These are phyloP conservation scores for Claviceps cyperi DNA, from an alignment of 2,329 filamentous ascomycete genomes.

Conservation along the genomic window DNA sequence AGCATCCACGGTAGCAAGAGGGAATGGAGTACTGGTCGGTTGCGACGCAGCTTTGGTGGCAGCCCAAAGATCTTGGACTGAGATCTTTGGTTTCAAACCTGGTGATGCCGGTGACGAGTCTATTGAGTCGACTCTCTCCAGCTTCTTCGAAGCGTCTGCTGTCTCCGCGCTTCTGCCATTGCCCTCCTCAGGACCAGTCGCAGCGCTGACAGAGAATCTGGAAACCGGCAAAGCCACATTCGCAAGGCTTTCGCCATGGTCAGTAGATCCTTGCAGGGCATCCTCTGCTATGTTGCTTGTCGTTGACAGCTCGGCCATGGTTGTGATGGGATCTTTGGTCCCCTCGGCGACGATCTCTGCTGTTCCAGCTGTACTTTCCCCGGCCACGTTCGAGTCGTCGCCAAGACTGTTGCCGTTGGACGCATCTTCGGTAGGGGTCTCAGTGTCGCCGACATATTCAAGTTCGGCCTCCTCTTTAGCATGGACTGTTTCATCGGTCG, in stretches of 20 bases:
- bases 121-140: conserved; percentile 5
- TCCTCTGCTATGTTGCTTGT: conserved; percentile 1
- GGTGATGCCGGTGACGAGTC: conserved; percentile 6
- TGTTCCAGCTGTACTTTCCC: not conserved
- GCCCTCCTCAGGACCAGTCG: conserved; percentile 4
- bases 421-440: not conserved
- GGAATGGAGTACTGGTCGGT: conserved; percentile 1
- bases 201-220: conserved; percentile 10
- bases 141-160: not conserved
- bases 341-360: not conserved
- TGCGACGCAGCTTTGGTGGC: conserved; percentile 9
- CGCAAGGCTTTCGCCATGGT: conserved; percentile 6
- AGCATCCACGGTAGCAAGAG: not conserved
- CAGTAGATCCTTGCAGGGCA: not conserved
- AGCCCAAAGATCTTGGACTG: conserved; percentile 15
- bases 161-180: not conserved
- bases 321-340: not conserved
- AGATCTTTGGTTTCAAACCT: conserved; percentile 13
- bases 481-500: conserved; percentile 43
- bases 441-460: conserved; percentile 2
- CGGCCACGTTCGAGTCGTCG: not conserved
- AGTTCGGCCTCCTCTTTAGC: conserved; percentile 16
- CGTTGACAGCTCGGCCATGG: not conserved
- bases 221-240: conserved; percentile 8
- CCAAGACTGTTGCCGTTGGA: not conserved